Conservation (phyloP, 2,329 filamentous ascomycete genomes). For the Cadophora sp. region DNA sequence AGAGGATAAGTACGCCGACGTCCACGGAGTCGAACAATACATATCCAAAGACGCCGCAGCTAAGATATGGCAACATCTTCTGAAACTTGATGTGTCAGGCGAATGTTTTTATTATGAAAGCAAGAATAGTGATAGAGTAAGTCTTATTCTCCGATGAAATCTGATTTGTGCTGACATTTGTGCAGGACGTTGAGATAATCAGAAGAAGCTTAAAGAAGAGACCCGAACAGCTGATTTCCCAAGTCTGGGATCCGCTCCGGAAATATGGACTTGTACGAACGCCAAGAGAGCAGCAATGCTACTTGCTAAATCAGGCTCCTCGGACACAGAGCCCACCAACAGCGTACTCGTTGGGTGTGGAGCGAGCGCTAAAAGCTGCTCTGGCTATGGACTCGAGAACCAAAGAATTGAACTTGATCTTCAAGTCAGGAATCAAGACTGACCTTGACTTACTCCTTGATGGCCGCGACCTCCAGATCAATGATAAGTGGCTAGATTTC, state of each 20-base stretch:
- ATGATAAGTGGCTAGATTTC: conserved; percentile 41
- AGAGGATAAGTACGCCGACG: conserved; percentile 33
- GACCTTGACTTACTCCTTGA: conserved; percentile 33
- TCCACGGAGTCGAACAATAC: conserved; percentile 21
- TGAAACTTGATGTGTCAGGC: too few relatives aligned
- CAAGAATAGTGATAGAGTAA: too few relatives aligned
- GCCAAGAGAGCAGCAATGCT: conserved; percentile 20
- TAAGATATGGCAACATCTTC: conserved; percentile 17
- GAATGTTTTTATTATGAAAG: too few relatives aligned
- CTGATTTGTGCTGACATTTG: too few relatives aligned
- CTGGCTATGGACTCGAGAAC: conserved; percentile 32
- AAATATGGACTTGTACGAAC: conserved; percentile 18
- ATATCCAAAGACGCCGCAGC: conserved; percentile 24
- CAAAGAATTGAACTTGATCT: conserved; percentile 27
- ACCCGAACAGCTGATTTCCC: background rate
- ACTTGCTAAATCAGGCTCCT: conserved; percentile 30
- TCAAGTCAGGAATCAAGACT: conserved; percentile 31
- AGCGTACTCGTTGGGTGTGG: conserved; percentile 30
- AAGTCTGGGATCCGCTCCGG: too few relatives aligned
- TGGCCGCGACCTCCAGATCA: conserved; percentile 26
- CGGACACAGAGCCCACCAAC: background rate
- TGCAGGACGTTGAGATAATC: conserved; percentile 27
- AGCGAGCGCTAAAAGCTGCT: conserved; percentile 30
- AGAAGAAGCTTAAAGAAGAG: conserved; percentile 26
- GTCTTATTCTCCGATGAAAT: too few relatives aligned